Conservation (phyloP, 768 basidiomycete species). For the Austroboletus eburneus region DNA sequence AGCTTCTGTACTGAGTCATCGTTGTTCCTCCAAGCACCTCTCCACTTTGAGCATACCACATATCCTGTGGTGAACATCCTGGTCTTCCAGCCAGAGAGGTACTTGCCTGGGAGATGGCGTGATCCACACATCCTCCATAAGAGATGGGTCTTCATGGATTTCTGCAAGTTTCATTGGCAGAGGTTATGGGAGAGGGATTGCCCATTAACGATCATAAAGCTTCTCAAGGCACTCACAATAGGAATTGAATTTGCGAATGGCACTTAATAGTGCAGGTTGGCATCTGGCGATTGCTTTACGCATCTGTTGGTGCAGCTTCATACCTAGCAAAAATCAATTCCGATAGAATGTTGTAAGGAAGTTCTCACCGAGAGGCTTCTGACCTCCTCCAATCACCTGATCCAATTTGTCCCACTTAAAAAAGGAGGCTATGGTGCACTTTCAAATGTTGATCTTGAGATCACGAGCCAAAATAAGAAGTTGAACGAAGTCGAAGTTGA, state of each 20-base stretch:
- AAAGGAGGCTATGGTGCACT: constrained; percentile 21
- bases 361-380: constrained; percentile 27
- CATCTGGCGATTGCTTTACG: not conserved
- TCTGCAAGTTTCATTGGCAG: not conserved
- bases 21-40: not conserved
- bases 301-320: not conserved
- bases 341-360: not conserved
- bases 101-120: not conserved
- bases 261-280: not conserved
- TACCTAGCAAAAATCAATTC: not conserved
- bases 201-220: not conserved
- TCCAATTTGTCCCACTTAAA: constrained; percentile 27
- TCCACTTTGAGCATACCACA: not conserved
- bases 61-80: not conserved
- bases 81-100: not conserved
- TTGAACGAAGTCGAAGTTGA: constrained; percentile 5
- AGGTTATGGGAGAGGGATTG: not conserved
- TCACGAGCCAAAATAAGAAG: constrained; percentile 9
- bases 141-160: not conserved
- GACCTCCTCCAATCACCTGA: constrained; percentile 16
- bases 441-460: constrained; percentile 25
- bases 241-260: not conserved
- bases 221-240: not conserved
- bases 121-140: not conserved
- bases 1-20: not conserved